Conservation (phyloP, 495 filamentous ascomycete species). For the Penicillium lagena region DNA sequence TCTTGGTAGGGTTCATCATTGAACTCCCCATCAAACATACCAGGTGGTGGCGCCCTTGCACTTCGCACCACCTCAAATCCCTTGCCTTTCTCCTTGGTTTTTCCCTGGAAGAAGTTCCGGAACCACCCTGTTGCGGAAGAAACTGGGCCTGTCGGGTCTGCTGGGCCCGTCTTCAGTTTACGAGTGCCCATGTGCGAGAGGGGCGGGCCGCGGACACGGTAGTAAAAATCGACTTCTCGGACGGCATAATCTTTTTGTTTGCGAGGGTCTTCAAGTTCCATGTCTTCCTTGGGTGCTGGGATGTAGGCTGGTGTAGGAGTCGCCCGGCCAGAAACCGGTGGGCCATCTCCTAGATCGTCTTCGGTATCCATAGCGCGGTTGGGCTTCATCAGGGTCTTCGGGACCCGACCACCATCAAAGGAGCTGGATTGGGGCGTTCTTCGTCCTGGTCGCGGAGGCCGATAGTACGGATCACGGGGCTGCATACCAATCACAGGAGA, state of each 20-base stretch:
- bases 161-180: constrained; percentile 85
- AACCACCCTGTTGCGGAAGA: constrained; percentile 86
- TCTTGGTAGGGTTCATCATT: constrained; percentile 54
- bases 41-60: constrained; percentile 53
- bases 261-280: constrained; percentile 45
- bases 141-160: constrained; percentile 87
- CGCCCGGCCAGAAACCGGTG: constrained; percentile 41
- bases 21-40: constrained; percentile 38
- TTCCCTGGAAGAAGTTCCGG: constrained; percentile 67
- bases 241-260: constrained; percentile 77
- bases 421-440: constrained; percentile 47
- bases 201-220: constrained; percentile 84
- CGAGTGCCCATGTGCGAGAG: constrained; percentile 73
- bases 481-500: constrained; percentile 39
- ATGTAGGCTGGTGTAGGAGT: constrained; percentile 50
- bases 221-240: constrained; percentile 92
- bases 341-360: constrained; percentile 38
- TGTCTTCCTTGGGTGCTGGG: constrained; percentile 44
- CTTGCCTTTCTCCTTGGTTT: constrained; percentile 83
- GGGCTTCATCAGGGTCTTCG: constrained; percentile 36
- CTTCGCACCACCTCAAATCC: constrained; percentile 95
- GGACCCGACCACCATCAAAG: constrained; percentile 29
- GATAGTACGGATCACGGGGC: constrained; percentile 71
- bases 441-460: constrained; percentile 66
- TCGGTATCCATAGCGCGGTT: constrained; percentile 26